Base-by-base conservation (phyloP, 2,329 filamentous ascomycete species). In the Capronia coronata region DNA sequence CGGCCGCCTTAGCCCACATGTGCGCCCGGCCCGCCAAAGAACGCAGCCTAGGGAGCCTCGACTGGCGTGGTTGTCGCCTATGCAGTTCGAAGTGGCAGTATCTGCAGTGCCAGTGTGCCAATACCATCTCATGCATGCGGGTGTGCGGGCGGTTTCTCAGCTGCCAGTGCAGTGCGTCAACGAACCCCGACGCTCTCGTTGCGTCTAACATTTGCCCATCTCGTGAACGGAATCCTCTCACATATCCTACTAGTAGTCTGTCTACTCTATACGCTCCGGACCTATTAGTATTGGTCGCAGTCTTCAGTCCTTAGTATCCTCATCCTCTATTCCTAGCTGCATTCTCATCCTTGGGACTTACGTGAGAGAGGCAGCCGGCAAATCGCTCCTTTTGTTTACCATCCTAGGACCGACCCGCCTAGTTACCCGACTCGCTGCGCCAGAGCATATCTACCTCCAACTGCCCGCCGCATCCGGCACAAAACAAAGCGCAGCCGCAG, bases 41-140 rank as follows among this genome's bases (percentile, higher is more conserved):
- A n/a, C n/a, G n/a, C n/a, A n/a, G n/a, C n/a, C n/a, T n/a, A n/a
- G n/a, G n/a, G n/a, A n/a, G n/a, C n/a, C n/a, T n/a, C n/a, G n/a
- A n/a, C n/a, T n/a, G n/a, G n/a, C n/a, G n/a, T n/a, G n/a, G n/a
- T n/a, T n/a, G n/a, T n/a, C n/a, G n/a, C n/a, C n/a, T n/a, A n/a
- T n/a, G n/a, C n/a, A n/a, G n/a, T n/a, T n/a, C n/a, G n/a, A 16
- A n/a, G 11, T 34, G 30, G 9, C 30, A 34, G 30, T 34, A 1
- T 34, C 30, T 34, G 30, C 30, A n/a, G n/a, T n/a, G n/a, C 30
- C 7, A 34, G 6, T 5, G 11, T 35, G 19, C 38, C 19, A 43
- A 35, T 8, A 27, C 27, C 39, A 32, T 44, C 29, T 44, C 46
- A 43, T 16, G 14, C 42, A 44, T n/a, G n/a, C 42, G 9, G 16